Evolutionary conservation across 768 basidiomycete species (phyloP).

Genomic region (Kondoa malvinella): DNA sequence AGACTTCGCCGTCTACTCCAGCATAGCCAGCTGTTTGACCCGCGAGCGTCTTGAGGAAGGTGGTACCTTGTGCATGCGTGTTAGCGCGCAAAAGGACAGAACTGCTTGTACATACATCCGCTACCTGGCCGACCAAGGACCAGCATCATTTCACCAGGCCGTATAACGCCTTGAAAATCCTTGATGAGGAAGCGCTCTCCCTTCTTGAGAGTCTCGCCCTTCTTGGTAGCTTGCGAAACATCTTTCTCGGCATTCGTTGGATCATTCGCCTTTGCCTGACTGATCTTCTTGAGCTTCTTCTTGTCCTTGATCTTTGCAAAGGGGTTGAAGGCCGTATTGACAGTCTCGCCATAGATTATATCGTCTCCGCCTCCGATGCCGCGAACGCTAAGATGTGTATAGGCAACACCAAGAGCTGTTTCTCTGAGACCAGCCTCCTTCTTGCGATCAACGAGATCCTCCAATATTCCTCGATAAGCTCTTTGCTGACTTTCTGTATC

Average conservation of each 20-base stretch:
- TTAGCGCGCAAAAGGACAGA: not conserved
- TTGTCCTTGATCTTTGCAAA: not conserved
- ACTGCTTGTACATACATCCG: not conserved
- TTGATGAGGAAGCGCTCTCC: not conserved
- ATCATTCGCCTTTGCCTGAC: not conserved
- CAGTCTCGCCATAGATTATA: not conserved
- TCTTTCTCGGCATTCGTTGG: not conserved
- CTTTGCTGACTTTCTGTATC: not conserved
- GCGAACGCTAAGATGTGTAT: not conserved
- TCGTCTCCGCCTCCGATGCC: not conserved
- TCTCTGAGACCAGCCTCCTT: not conserved
- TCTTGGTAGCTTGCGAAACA: not conserved
- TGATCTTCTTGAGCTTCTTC: not conserved
- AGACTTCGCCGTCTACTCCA: not conserved
- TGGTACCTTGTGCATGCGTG: not conserved
- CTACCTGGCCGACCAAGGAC: not conserved
- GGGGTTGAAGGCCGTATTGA: not conserved
- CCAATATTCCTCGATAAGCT: not conserved
- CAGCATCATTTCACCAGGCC: not conserved
- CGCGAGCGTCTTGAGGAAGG: constrained; percentile 2
- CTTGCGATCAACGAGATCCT: not conserved
- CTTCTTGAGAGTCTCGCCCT: not conserved
- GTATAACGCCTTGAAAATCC: not conserved
- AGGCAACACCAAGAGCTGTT: not conserved
- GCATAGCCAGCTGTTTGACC: not conserved